Base-by-base conservation (phyloP, 305 asterid genomes). In the Fraxinus sp. region DNA sequence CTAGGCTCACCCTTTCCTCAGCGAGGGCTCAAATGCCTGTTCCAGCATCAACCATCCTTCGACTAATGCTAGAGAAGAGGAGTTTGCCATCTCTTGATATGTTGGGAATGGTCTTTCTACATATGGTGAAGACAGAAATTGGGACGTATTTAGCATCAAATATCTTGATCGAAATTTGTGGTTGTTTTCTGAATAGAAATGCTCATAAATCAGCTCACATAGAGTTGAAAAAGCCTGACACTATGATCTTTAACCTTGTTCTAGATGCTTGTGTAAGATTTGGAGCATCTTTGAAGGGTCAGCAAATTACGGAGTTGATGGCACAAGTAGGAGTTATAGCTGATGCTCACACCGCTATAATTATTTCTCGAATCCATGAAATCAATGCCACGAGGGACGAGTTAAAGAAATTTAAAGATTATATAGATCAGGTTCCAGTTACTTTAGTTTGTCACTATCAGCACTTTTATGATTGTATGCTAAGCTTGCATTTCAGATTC, bases 191-290 rank as follows among this genome's bases (percentile, higher is more conserved):
- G 79, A 86, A 82, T 64, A 78, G 80, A 46, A 74, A 75, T 49
- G 36, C 59, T 10, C 88, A 77, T 57, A 93, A 87, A 85, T 85
- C 91, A 18, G 35, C 85, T 66, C 85, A 77, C 77, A 28, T 81
- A 3, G 90, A 80, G 84, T 78, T 87, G 84, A 86, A 86, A 66
- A 91, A 83, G 86, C 93, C 93, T 5, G 92, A 92, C 82, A 87
- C 88, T 5, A 39, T 84, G 83, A 83, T 93, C 70, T 96, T 93
- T 84, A 94, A 94, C 89, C 94, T 94, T 75, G 92, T 96, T 87
- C 97, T 96, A 71, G 93, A 93, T 88, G 95, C 93, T 24, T 94
- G 98, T 84, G 91, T 85, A 84, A 90, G 93, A 80, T 94, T 89
- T 79, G 90, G 89, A 82, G 89, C 93, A 28, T 86, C 93, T 78